These are phyloP conservation scores for Microdochium trichocladiopsis DNA, from an alignment of 2,329 filamentous ascomycete genomes.

Conservation along the genomic window DNA sequence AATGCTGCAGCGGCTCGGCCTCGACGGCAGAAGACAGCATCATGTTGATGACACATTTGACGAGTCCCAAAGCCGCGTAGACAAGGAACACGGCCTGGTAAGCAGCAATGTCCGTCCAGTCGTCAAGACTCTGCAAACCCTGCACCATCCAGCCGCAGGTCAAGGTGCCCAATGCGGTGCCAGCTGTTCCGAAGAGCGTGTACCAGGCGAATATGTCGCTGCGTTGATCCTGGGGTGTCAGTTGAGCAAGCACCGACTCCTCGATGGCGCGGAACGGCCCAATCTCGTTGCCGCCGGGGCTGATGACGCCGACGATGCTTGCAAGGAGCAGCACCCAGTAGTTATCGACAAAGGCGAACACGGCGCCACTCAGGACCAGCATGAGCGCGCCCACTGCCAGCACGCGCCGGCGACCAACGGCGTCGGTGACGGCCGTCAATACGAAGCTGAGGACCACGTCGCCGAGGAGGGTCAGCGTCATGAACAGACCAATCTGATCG, in stretches of 20 bases:
- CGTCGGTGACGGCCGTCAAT: constrained; percentile 32
- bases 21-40: constrained; percentile 39
- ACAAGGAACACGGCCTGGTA: constrained; percentile 37
- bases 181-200: constrained; percentile 46
- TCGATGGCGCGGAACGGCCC: constrained; percentile 54
- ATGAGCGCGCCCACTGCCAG: constrained; percentile 25
- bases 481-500: constrained; percentile 32
- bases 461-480: constrained; percentile 34
- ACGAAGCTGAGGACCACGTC: constrained; percentile 34
- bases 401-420: constrained; percentile 27
- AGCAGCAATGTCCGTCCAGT: not conserved
- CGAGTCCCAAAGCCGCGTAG: constrained; percentile 45
- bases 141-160: constrained; percentile 50
- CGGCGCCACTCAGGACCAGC: constrained; percentile 28
- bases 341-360: constrained; percentile 26
- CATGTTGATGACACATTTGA: constrained; percentile 45
- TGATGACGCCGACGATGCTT: constrained; percentile 31
- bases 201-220: constrained; percentile 55
- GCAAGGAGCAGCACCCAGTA: constrained; percentile 31
- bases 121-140: constrained; percentile 25
- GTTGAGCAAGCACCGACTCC: constrained; percentile 48
- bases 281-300: constrained; percentile 47
- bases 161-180: constrained; percentile 52
- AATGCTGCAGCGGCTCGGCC: constrained; percentile 14
- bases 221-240: constrained; percentile 33